These are phyloP conservation scores for Lactuca saligna DNA, from an alignment of 129 eudicot genomes.

Conservation along the genomic window DNA sequence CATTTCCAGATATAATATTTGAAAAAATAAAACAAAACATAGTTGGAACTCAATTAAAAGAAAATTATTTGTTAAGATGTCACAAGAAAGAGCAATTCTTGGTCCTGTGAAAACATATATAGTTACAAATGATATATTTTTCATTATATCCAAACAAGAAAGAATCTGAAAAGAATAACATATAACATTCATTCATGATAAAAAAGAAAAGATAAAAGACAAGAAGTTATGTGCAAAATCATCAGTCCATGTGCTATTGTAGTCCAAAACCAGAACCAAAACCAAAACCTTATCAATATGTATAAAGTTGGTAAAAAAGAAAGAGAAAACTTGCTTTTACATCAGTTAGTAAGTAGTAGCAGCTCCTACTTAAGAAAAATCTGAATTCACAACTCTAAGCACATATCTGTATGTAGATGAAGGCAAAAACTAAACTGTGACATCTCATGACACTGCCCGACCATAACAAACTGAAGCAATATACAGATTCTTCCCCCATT, in stretches of 20 bases:
- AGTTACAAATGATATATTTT: no score
- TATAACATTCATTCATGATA: neutral
- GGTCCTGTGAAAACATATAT: no score
- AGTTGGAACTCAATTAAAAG: no score
- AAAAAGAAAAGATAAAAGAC: no score
- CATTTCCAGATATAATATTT: neutral
- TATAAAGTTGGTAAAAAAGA: no score
- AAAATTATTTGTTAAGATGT: neutral
- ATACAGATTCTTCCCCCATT: constrained; percentile 84
- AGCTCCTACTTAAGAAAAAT: neutral
- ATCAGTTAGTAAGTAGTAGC: neutral
- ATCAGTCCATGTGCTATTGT: no score
- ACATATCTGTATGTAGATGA: neutral
- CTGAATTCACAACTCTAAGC: neutral
- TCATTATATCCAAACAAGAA: no score
- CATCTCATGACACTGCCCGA: constrained; percentile 73
- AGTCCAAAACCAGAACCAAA: no score
- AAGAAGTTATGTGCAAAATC: neutral
- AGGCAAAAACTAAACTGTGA: neutral
- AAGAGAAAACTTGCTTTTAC: neutral
- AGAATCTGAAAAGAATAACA: no score
- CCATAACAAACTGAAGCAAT: constrained; percentile 87
- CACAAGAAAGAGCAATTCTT: no score
- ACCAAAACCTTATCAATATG: no score
- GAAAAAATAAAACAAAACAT: neutral